phyloP scores from a whole-genome alignment of 148 eudicot genomes.

The Camellia sinensis region DNA sequence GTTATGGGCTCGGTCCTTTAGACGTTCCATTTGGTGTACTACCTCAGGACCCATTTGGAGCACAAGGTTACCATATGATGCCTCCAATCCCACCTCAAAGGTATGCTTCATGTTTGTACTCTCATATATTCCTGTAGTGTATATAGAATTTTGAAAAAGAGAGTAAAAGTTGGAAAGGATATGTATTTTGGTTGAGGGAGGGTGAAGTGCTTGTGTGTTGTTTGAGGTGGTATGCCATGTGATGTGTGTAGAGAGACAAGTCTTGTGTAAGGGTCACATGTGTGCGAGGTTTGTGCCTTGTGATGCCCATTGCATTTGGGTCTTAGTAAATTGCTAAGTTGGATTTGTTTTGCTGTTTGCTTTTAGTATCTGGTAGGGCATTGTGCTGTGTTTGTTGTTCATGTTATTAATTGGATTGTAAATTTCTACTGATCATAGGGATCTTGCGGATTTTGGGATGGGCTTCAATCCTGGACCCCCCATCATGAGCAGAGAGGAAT shows the following conservation, averaged over 20 bases:
- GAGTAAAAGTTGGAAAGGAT: not conserved
- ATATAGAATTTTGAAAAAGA: not conserved
- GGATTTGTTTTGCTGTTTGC: not conserved
- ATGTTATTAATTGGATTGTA: not conserved
- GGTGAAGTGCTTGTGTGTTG: not conserved
- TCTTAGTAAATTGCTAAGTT: not conserved
- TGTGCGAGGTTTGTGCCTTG: not conserved
- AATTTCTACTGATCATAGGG: constrained; percentile 36
- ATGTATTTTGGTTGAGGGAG: not conserved
- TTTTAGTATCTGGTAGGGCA: not conserved
- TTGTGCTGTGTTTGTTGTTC: not conserved
- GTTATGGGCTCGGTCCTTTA: constrained; percentile 61
- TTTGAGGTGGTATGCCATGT: not conserved
- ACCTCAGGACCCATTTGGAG: constrained; percentile 64
- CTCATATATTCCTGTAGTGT: not conserved
- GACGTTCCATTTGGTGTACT: constrained; percentile 61
- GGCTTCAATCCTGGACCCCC: constrained; percentile 71
- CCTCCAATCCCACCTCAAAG: constrained; percentile 69
- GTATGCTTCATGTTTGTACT: constrained; percentile 29
- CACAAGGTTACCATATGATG: constrained; percentile 47
- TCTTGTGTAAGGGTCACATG: not conserved
- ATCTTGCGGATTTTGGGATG: constrained; percentile 69
- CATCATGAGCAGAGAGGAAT: constrained; percentile 65
- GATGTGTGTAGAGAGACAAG: not conserved
- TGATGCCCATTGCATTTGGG: not conserved